These are phyloP conservation scores for Panaeolus cyanescens DNA, from an alignment of 768 basidiomycete species.

Conservation along the genomic window DNA sequence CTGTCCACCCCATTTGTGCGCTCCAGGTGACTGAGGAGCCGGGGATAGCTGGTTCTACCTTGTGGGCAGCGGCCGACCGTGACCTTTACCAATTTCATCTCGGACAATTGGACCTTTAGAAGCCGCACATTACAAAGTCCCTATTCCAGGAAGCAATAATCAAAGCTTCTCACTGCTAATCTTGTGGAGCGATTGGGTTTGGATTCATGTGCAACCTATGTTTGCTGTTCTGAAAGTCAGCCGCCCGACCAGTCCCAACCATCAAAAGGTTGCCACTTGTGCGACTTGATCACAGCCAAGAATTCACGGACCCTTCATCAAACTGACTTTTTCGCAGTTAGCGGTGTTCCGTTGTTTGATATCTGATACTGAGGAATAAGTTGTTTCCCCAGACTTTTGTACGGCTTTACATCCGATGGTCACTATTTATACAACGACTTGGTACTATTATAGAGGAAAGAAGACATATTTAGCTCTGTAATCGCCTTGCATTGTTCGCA, in stretches of 20 bases:
- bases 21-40: constrained; percentile 51
- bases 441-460: neutral
- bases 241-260: neutral
- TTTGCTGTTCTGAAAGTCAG: neutral
- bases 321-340: neutral
- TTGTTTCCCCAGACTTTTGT: neutral
- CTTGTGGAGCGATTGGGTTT: too few relatives aligned
- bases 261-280: neutral
- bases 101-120: constrained; percentile 32
- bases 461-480: neutral
- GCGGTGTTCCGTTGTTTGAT: neutral
- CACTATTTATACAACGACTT: neutral
- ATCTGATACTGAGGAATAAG: neutral
- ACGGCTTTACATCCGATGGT: neutral
- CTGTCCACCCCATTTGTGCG: constrained; percentile 43
- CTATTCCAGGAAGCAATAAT: too few relatives aligned
- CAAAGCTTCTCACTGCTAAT: too few relatives aligned
- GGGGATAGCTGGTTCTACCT: constrained; percentile 30
- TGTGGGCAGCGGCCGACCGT: constrained; percentile 56
- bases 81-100: constrained; percentile 50
- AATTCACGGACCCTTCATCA: neutral
- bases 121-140: neutral
- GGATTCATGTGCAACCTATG: too few relatives aligned
- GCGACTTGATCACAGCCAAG: neutral
- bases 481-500: neutral